A percentile compares a stretch with the other conserved stretches of the same genome.
phyloP scores from a whole-genome alignment of 2,329 filamentous ascomycete genomes.

The Sporothrix globosa region DNA sequence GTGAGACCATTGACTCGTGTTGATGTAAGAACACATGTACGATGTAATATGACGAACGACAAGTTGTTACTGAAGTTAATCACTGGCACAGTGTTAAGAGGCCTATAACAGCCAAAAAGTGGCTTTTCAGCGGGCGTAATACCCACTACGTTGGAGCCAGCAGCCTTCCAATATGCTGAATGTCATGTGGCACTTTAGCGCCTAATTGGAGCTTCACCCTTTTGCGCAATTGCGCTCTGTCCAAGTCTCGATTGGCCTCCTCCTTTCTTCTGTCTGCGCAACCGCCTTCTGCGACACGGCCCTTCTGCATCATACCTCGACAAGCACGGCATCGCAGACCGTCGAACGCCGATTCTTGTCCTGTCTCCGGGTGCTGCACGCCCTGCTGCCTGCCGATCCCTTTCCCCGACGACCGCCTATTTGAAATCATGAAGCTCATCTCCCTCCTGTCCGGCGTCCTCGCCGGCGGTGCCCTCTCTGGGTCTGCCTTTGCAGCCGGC shows the following conservation, averaged over 20 bases:
- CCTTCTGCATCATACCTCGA: not conserved
- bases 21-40: not conserved
- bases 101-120: not conserved
- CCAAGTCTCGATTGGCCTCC: not conserved
- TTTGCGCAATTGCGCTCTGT: constrained; percentile 12
- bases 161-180: not conserved
- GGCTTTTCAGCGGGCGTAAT: not conserved
- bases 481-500: constrained; percentile 2
- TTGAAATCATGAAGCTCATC: constrained; percentile 26
- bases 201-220: constrained; percentile 19
- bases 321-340: not conserved
- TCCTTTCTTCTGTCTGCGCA: constrained; percentile 20
- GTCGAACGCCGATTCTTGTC: not conserved
- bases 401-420: no score
- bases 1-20: not conserved
- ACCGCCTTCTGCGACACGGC: constrained; percentile 4
- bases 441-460: constrained; percentile 28
- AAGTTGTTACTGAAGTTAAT: not conserved
- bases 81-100: not conserved
- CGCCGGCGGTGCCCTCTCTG: constrained; percentile 1
- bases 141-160: not conserved
- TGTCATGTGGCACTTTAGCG: constrained; percentile 18
- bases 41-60: not conserved
- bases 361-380: not conserved
- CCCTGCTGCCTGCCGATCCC: not conserved